Conservation (phyloP, 2,329 filamentous ascomycete species). For the Myotisia sp. region DNA sequence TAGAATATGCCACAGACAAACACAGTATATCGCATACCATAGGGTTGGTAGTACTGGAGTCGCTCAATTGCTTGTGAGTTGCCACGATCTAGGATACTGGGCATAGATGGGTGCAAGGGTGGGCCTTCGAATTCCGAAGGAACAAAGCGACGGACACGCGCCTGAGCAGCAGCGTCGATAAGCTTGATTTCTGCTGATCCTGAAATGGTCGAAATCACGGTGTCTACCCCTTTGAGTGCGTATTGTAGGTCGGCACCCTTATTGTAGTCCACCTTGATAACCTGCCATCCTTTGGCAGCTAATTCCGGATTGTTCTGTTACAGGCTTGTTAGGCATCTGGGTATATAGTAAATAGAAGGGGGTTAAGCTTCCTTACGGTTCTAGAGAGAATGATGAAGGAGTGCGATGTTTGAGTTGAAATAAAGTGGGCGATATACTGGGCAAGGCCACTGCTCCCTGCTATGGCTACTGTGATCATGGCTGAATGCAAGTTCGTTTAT, state of each 20-base stretch:
- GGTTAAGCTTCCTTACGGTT: conserved; percentile 32
- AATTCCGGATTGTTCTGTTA: conserved; percentile 25
- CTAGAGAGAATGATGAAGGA: conserved; percentile 57
- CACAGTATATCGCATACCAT: conserved; percentile 50
- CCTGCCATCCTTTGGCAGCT: conserved; percentile 41
- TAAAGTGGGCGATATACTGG: conserved; percentile 42
- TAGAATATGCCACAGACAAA: conserved; percentile 66
- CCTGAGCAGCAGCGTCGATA: conserved; percentile 54
- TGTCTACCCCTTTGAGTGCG: conserved; percentile 55
- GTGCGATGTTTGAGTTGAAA: conserved; percentile 49
- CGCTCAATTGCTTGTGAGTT: conserved; percentile 43
- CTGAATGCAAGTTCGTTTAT: too few relatives aligned
- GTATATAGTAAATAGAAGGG: conserved; percentile 6
- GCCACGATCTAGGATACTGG: conserved; percentile 49
- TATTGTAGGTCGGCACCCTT: conserved; percentile 45
- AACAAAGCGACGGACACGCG: conserved; percentile 53
- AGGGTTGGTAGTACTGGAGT: conserved; percentile 39
- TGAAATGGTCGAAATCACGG: conserved; percentile 60
- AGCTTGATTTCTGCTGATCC: conserved; percentile 53
- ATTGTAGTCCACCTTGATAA: conserved; percentile 54
- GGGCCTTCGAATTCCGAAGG: conserved; percentile 63
- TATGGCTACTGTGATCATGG: conserved; percentile 47
- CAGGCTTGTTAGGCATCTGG: conserved; percentile 6
- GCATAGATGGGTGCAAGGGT: conserved; percentile 39
- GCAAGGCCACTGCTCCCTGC: conserved; percentile 49